Evolutionary conservation across 2,329 filamentous ascomycete species (phyloP), one percentile per base, ranked within the genome.

Genomic region (Cercospora beticola): DNA sequence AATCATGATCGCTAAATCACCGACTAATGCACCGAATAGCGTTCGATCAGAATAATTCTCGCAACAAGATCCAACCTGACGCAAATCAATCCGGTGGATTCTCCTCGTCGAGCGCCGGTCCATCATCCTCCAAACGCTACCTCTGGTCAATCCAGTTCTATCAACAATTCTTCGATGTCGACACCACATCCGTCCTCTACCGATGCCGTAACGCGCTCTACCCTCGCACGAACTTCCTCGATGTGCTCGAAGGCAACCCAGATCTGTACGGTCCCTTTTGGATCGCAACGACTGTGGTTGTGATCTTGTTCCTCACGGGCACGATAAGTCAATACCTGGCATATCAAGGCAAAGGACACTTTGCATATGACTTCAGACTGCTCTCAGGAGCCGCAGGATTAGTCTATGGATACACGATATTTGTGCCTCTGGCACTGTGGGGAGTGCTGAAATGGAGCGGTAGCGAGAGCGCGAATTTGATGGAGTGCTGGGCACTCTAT

Each of bases 91-190:
- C 64, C 52, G 66, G 64, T 62, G 76, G 77, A 65, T 79, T 75
- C 72, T 78, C 65, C 64, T 68, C 72, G 10, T 68, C 68, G 30
- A 68, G 66, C 40, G 72, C 71, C 36, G 67, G 73, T 57, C 72
- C 75, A 28, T 72, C 74, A 28, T 74, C 72, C 57, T 75, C 78
- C 69, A 98, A 98, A 83, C 92, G 92, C 77, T 93, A 90, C 83
- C 91, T 98, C 72, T 99, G 95, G 95, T 89, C 89, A 57, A 85
- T 98, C 71, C 89, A 89, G 67, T 99, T 97, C 85, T 99, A 99
- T 83, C 89, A 93, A 66, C 95, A 97, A 83, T 98, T 95, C 87
- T 99, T 99, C 83, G 95, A 99, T 78, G 94, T 99, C 72, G 95
- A 99, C 82, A 98, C 95, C 1, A 90, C 88, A 69, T 92, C 95